A percentile compares a stretch with the other conserved stretches of the same genome.
Evolutionary conservation across 176 grass and related monocot species (phyloP).

Genomic region (Metroxylon sagu): DNA sequence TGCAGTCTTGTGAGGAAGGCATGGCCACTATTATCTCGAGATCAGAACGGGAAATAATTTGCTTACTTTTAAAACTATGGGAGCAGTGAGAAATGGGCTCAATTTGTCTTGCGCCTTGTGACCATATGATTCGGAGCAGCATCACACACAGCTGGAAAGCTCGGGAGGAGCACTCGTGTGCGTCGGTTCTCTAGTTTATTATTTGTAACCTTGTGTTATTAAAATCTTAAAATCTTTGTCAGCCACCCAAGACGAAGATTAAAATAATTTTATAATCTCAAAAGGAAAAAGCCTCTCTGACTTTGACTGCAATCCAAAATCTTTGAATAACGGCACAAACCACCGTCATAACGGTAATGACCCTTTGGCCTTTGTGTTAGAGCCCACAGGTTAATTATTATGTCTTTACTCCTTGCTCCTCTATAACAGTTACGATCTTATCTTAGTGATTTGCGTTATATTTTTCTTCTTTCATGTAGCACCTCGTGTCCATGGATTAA

Average conservation of each 20-base stretch:
- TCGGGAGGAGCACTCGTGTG: constrained; percentile 15
- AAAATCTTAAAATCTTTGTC: constrained; percentile 15
- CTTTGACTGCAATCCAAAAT: no score
- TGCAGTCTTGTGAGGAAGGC: neutral
- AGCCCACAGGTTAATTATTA: no score
- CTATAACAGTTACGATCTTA: no score
- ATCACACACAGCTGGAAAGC: constrained; percentile 6
- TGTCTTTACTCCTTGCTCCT: no score
- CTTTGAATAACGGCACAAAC: no score
- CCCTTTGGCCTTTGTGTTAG: no score
- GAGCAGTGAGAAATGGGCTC: neutral
- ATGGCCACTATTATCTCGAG: neutral
- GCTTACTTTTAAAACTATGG: neutral
- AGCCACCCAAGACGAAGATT: neutral
- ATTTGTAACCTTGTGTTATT: neutral
- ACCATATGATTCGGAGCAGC: neutral
- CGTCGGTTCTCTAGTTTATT: neutral
- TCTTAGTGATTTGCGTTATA: no score
- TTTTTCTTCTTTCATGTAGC: no score
- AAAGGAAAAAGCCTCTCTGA: no score
- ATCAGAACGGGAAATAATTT: neutral
- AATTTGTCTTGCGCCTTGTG: neutral
- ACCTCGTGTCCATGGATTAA: no score
- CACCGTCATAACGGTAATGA: no score
- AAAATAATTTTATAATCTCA: neutral